phyloP scores from a whole-genome alignment of 2,329 filamentous ascomycete species.

The Fusarium goolgardi region DNA sequence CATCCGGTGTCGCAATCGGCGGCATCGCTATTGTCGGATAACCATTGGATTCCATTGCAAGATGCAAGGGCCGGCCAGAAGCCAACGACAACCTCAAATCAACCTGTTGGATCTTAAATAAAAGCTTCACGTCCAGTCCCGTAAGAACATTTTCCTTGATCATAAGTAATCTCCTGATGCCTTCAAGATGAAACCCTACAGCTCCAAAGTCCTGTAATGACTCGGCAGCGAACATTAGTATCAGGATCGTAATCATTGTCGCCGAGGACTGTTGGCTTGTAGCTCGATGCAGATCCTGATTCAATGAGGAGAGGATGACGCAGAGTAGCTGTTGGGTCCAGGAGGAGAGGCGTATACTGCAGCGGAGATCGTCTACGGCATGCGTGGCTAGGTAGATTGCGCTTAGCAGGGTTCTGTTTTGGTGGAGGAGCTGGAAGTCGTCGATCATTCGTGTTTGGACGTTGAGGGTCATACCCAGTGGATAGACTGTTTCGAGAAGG shows the following conservation, averaged over 20 bases:
- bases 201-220: neutral
- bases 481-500: neutral
- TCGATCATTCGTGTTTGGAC: neutral
- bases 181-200: neutral
- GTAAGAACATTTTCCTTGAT: neutral
- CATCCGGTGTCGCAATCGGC: accelerated
- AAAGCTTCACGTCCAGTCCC: neutral
- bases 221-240: neutral
- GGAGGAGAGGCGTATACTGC: neutral
- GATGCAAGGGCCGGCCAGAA: neutral
- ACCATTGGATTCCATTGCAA: neutral
- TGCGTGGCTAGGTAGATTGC: neutral
- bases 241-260: neutral
- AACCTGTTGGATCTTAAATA: conserved; percentile 17
- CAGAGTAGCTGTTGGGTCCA: neutral
- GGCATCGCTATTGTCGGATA: accelerated
- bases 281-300: neutral
- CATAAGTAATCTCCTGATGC: neutral
- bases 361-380: neutral
- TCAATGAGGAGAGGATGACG: conserved; percentile 1
- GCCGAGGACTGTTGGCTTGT: neutral
- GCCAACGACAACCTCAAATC: conserved; percentile 5
- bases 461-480: neutral
- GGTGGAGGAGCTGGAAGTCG: neutral
- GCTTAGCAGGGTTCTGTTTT: neutral